Evolutionary conservation across 768 basidiomycete species (phyloP), one percentile per base, ranked within the genome.

Genomic region (Agaricus sinodeliciosus): DNA sequence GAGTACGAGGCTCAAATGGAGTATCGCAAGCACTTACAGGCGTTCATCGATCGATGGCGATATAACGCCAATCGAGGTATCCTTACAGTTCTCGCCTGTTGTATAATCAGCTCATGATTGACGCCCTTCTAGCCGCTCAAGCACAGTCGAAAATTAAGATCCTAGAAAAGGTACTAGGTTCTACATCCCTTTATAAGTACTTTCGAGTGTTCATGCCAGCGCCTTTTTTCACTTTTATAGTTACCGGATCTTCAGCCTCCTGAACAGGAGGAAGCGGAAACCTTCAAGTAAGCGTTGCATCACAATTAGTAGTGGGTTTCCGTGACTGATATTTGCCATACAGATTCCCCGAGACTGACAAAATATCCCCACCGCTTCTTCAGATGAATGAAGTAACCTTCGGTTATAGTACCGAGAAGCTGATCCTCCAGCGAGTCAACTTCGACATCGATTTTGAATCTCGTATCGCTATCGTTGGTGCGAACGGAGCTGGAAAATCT

Each of bases 31-130:
- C 92, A 96, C 72, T 71, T 98, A 27, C 95, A 98, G 65, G 94
- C 95, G 0, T 99, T 96, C 72, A 97, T 99, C 60, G 96, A 98
- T 62, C 78, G 93, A 49, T 99, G 96, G 96, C 78, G 95, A 61
- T 97, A 97, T 69, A 97, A 97, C 60, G 94, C 94, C 53, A 95
- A 95, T 66, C 80, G 94, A 61, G 87, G 87, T 80, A 67, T 55
- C 67, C 55, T n/a, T 52, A 52, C n/a, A 16, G 25, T 31, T 15
- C 22, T 39, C 11, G 2, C 9, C 19, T 11, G 4, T 36, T 54
- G 44, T 36, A 3, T 18, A 9, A 37, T 11, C 16, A 4, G 41
- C 9, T 11, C 13, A n/a, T 37, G 34, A 15, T 28, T 11, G 9
- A 43, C 22, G 19, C 36, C 41, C 40, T 39, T 53, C 55, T 56